Percentiles rank a stretch among this genome's conserved stretches.
phyloP scores from a whole-genome alignment of 306 rosid species.

The Quercus alba region DNA sequence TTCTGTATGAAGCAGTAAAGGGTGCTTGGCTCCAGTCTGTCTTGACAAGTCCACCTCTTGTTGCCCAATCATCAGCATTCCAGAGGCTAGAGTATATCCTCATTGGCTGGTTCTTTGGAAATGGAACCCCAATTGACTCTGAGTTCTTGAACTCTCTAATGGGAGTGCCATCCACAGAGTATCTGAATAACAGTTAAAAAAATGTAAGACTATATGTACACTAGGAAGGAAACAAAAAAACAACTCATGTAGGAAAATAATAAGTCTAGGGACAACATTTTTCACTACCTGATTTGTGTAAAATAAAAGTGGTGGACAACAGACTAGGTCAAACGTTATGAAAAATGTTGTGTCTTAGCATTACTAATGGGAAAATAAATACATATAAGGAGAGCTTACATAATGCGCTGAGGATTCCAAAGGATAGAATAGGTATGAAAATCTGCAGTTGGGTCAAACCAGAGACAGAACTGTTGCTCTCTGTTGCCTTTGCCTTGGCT shows the following conservation, averaged over 20 bases:
- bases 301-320: no score
- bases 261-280: no score
- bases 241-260: no score
- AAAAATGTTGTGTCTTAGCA: no score
- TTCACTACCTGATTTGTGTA: no score
- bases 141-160: conserved; percentile 74
- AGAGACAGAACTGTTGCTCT: conserved; percentile 71
- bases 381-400: conserved; percentile 30
- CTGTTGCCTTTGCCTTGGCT: conserved; percentile 73
- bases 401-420: conserved; percentile 58
- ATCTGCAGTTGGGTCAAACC: conserved; percentile 82
- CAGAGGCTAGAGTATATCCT: conserved; percentile 58
- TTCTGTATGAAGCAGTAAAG: conserved; percentile 57
- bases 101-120: conserved; percentile 60
- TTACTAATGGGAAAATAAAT: no score
- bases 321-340: no score
- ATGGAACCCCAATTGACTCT: conserved; percentile 51
- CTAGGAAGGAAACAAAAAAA: no score
- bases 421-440: conserved; percentile 66
- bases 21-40: conserved; percentile 73
- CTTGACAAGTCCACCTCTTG: conserved; percentile 73
- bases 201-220: no score
- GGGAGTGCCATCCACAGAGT: conserved; percentile 65
- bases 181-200: conserved; percentile 23
- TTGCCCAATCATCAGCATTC: conserved; percentile 86